Evolutionary conservation across 345 rosid species (phyloP), one percentile per base, ranked within the genome.

Genomic region (Populus ilicifolia): DNA sequence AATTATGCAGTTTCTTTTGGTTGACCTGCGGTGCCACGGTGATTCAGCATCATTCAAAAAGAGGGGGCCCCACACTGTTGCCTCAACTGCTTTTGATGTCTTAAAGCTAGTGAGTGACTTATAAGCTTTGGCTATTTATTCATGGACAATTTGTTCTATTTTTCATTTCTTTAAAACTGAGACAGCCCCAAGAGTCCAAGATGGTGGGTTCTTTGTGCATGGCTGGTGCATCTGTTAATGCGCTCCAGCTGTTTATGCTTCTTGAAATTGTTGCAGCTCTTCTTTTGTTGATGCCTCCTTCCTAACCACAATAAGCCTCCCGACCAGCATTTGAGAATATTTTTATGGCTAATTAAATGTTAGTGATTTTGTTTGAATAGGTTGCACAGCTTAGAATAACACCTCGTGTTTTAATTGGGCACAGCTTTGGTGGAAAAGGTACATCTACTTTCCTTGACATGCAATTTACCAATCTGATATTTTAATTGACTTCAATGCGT

Each of bases 351-450:
- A 46, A 46, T 46, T 46, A 46, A 46, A 46, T 46, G 46, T 43
- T 43, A 43, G 46, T 43, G 46, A 4, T 5, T 4, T 38, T 80
- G 72, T 38, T 69, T 68, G 67, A 35, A 67, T 66, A 95, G 98
- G 92, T 93, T 72, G 90, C 86, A 77, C 89, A 89, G 80, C 94
- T 93, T 75, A 89, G 88, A 83, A 77, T 91, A 80, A 95, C 94
- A 41, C 99, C 98, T 43, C 89, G 98, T 46, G 83, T 95, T 75
- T 82, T 95, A 71, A 92, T 95, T 85, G 99, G 99, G 44, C 99
- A 95, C 77, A 95, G 98, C 87, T 95, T 95, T 87, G 99, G 99
- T 44, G 99, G 98, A 80, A 95, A 95, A 95, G 98, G 98, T 93
- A 77, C 59, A 61, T 84, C 72, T 44, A 71, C 27, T 72, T 41